phyloP scores from a whole-genome alignment of 768 basidiomycete genomes.

The Russula foetens region DNA sequence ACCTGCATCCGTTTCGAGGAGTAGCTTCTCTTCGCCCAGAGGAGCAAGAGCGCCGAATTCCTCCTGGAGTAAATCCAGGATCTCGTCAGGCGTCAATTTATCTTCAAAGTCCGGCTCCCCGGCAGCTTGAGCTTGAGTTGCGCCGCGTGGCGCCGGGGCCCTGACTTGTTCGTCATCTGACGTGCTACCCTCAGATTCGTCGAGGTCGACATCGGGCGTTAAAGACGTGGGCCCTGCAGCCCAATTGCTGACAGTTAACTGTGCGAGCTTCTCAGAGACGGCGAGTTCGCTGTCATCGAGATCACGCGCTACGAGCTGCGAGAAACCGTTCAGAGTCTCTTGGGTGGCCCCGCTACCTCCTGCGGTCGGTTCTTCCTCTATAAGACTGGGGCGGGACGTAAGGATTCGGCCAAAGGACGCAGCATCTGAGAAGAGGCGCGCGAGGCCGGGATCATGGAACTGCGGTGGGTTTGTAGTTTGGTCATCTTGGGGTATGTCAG shows the following conservation, averaged over 20 bases:
- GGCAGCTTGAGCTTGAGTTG: not conserved
- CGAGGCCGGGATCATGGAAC: conserved; percentile 23
- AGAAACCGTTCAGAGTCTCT: conserved; percentile 29
- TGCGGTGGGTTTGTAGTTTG: not conserved
- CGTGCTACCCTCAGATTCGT: conserved; percentile 13
- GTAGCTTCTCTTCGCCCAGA: conserved; percentile 39
- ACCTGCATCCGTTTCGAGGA: conserved; percentile 46
- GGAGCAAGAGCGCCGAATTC: conserved; percentile 49
- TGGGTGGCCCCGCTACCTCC: conserved; percentile 11
- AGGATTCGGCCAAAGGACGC: conserved; percentile 33
- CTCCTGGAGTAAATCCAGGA: conserved; percentile 41
- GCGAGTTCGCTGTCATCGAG: conserved; percentile 32
- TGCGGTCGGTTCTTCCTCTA: not conserved
- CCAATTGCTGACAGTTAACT: conserved; percentile 33
- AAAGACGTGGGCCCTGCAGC: conserved; percentile 16
- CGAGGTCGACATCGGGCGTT: not conserved
- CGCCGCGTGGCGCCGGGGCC: not conserved
- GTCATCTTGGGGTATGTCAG: not conserved
- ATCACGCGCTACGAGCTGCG: conserved; percentile 34
- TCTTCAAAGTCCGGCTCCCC: conserved; percentile 12
- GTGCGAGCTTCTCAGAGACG: conserved; percentile 30
- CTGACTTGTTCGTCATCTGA: conserved; percentile 24
- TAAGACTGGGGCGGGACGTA: conserved; percentile 1
- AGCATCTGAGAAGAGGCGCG: conserved; percentile 34
- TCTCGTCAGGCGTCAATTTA: conserved; percentile 36